Conservation (phyloP, 1,139 yeast species). For the Chernovozyma aurita region DNA sequence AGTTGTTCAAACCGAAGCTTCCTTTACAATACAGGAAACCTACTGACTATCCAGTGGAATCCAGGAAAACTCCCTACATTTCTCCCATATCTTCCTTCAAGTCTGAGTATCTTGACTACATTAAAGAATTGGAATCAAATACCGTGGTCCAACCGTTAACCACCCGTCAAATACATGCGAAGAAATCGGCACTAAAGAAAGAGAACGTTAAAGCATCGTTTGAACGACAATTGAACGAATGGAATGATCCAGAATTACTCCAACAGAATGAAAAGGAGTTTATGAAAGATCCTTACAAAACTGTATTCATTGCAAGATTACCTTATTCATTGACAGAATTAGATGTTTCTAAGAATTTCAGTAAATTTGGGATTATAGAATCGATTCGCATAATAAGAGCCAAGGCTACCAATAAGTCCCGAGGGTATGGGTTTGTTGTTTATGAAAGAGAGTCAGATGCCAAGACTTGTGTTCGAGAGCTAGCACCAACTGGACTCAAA, state of each 20-base stretch:
- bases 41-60: slow-evolving; percentile 48
- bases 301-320: slow-evolving; percentile 74
- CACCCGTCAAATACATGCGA: slow-evolving; percentile 9
- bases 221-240: slow-evolving; percentile 34
- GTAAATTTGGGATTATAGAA: slow-evolving; percentile 67
- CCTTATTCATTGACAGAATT: slow-evolving; percentile 64
- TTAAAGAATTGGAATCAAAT: slow-evolving; percentile 25
- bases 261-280: slow-evolving; percentile 51
- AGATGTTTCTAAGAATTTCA: slow-evolving; percentile 61
- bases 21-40: slow-evolving; percentile 58
- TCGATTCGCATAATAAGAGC: slow-evolving; percentile 65
- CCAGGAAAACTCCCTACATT: slow-evolving; percentile 47
- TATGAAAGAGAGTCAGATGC: slow-evolving; percentile 61
- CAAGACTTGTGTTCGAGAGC: slow-evolving; percentile 51
- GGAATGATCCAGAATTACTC: slow-evolving; percentile 51
- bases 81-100: slow-evolving; percentile 48
- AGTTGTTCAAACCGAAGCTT: slow-evolving; percentile 64
- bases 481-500: slow-evolving; percentile 49
- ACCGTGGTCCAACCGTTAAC: slow-evolving; percentile 18
- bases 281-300: slow-evolving; percentile 69
- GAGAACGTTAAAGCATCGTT: slow-evolving; percentile 19
- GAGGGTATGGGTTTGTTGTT: slow-evolving; percentile 84
- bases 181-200: slow-evolving; percentile 5
- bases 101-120: slow-evolving; percentile 26
- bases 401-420: slow-evolving; percentile 39